phyloP scores from a whole-genome alignment of 2,329 filamentous ascomycete species.

The Amphichorda felina region DNA sequence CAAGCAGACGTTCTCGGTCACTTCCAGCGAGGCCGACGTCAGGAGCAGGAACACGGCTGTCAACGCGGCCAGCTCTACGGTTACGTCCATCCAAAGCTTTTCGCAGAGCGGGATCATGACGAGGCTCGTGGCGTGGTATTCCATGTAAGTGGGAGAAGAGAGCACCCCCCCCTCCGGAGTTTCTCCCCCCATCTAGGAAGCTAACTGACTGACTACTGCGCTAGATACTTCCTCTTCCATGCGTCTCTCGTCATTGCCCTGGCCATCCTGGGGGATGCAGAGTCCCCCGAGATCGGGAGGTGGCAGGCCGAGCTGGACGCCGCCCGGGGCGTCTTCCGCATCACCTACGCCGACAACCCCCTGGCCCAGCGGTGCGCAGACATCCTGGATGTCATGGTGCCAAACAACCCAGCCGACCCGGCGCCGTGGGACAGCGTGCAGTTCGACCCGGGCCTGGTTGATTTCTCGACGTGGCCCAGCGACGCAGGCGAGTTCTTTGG shows the following conservation, averaged over 20 bases:
- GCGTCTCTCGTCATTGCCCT: constrained; percentile 16
- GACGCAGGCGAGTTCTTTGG: constrained; percentile 9
- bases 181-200: too few species aligned
- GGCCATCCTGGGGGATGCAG: constrained; percentile 13
- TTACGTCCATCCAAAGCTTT: constrained; percentile 13
- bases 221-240: constrained; percentile 18
- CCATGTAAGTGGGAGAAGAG: constrained; percentile 12
- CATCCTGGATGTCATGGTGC: constrained; percentile 14
- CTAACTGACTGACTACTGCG: neutral
- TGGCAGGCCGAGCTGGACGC: constrained; percentile 16
- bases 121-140: constrained; percentile 18
- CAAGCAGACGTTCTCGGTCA: constrained; percentile 3
- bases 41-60: constrained; percentile 12
- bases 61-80: constrained; percentile 13
- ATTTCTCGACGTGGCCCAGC: constrained; percentile 12
- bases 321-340: constrained; percentile 12
- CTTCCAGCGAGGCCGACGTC: constrained; percentile 8
- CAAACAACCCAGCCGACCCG: neutral
- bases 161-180: too few species aligned
- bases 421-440: constrained; percentile 6
- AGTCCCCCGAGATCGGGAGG: constrained; percentile 10
- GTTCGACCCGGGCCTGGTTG: constrained; percentile 11
- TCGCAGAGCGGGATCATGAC: constrained; percentile 8
- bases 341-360: constrained; percentile 10
- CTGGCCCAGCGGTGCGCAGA: constrained; percentile 14